Conservation (phyloP, 345 rosid species). For the Corchorus capsularis region DNA sequence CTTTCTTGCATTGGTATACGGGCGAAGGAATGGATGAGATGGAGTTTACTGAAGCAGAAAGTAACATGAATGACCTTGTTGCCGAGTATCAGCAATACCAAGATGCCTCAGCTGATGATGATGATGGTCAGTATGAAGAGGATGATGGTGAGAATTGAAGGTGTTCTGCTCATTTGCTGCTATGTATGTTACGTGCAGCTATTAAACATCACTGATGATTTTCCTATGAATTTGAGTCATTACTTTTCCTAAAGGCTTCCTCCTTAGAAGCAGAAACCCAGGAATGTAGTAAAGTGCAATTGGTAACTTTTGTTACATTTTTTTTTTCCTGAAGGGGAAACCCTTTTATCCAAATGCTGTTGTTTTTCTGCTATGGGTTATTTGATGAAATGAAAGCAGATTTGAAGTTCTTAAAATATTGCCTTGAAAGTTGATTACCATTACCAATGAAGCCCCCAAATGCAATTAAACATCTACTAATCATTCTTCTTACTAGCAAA, state of each 20-base stretch:
- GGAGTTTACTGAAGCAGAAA: constrained; percentile 69
- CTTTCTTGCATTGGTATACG: constrained; percentile 46
- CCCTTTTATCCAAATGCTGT: background rate
- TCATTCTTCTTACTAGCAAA: no score
- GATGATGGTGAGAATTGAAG: constrained; percentile 43
- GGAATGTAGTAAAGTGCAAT: background rate
- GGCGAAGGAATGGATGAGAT: constrained; percentile 73
- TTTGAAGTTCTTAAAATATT: background rate
- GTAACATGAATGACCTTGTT: constrained; percentile 80
- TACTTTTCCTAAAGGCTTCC: background rate
- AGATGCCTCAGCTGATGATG: constrained; percentile 85
- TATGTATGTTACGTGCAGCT: constrained; percentile 23
- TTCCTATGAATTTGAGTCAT: background rate
- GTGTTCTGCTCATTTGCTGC: constrained; percentile 26
- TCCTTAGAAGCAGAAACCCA: background rate
- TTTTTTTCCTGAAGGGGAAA: background rate
- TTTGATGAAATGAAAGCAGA: no score
- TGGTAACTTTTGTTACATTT: background rate
- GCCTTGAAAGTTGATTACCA: constrained; percentile 2
- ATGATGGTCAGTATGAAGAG: constrained; percentile 63
- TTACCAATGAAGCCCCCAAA: no score
- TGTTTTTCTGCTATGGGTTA: background rate
- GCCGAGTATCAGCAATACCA: constrained; percentile 85
- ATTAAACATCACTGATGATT: background rate
- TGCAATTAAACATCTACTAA: no score